phyloP scores from a whole-genome alignment of 129 eudicot genomes.

The Heracleum sosnowskyi region DNA sequence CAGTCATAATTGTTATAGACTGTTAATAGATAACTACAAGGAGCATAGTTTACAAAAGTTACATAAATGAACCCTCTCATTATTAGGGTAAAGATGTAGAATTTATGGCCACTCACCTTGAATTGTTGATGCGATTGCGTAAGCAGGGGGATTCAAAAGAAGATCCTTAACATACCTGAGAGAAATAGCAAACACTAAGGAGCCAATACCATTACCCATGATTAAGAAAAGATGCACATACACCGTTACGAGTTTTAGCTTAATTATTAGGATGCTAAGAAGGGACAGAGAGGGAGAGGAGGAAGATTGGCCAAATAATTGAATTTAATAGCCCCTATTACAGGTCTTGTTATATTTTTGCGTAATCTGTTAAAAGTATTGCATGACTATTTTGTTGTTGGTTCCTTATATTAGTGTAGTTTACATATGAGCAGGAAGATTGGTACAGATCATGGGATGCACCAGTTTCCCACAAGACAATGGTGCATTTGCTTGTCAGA shows the following conservation, averaged over 20 bases:
- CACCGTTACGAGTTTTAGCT: neutral
- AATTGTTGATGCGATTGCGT: constrained; percentile 63
- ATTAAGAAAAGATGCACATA: neutral
- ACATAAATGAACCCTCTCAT: neutral
- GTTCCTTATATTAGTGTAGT: neutral
- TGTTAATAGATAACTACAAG: neutral
- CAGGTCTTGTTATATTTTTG: neutral
- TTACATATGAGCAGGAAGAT: neutral
- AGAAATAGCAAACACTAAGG: constrained; percentile 3
- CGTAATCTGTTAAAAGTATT: neutral
- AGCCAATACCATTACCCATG: neutral
- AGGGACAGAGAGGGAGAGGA: neutral
- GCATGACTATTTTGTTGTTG: neutral
- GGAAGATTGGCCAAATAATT: neutral
- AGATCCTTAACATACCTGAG: constrained; percentile 84
- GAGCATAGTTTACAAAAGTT: neutral
- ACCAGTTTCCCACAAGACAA: neutral
- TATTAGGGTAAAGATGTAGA: neutral
- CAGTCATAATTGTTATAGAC: neutral
- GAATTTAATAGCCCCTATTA: neutral
- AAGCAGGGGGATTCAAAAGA: constrained; percentile 96
- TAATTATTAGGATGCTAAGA: neutral
- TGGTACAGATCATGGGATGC: neutral
- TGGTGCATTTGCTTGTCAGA: neutral
- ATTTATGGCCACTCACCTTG: constrained; percentile 50